phyloP scores from a whole-genome alignment of 192 early-diverging fungal species.

The Rhizoclosmatium globosum region DNA sequence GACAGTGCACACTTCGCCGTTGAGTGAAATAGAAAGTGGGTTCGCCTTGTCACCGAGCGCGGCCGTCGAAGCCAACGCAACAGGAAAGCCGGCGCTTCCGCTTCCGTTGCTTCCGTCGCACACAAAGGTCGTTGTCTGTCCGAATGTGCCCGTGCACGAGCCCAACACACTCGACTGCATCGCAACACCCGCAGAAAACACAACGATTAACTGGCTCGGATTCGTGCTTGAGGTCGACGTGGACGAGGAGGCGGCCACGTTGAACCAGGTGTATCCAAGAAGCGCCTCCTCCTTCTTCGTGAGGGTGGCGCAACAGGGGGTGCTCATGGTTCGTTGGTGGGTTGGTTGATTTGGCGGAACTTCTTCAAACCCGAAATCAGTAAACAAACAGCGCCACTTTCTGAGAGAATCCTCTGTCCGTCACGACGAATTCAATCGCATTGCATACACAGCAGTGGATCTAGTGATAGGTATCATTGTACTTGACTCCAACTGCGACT shows the following conservation, averaged over 20 bases:
- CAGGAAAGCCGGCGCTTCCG: neutral
- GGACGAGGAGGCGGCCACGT: neutral
- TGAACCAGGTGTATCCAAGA: constrained; percentile 13
- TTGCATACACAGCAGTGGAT: too few relatives aligned
- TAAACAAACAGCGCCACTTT: too few relatives aligned
- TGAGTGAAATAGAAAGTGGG: neutral
- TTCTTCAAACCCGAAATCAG: too few relatives aligned
- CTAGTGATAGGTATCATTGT: too few relatives aligned
- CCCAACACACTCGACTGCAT: neutral
- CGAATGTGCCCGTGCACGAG: neutral
- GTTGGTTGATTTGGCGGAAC: neutral
- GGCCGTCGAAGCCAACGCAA: neutral
- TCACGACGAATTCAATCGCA: too few relatives aligned
- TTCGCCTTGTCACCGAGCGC: neutral
- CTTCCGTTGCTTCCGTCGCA: neutral
- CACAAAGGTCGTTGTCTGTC: neutral
- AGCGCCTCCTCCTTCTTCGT: neutral
- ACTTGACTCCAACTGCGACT: too few relatives aligned
- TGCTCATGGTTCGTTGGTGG: neutral
- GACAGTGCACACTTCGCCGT: neutral
- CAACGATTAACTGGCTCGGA: neutral
- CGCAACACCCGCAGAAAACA: neutral
- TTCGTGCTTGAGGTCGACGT: neutral
- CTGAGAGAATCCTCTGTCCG: too few relatives aligned
- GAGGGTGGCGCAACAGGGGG: constrained; percentile 8